phyloP scores from a whole-genome alignment of 192 early-diverging fungal genomes.

The Phlyctochytrium planicorne region DNA sequence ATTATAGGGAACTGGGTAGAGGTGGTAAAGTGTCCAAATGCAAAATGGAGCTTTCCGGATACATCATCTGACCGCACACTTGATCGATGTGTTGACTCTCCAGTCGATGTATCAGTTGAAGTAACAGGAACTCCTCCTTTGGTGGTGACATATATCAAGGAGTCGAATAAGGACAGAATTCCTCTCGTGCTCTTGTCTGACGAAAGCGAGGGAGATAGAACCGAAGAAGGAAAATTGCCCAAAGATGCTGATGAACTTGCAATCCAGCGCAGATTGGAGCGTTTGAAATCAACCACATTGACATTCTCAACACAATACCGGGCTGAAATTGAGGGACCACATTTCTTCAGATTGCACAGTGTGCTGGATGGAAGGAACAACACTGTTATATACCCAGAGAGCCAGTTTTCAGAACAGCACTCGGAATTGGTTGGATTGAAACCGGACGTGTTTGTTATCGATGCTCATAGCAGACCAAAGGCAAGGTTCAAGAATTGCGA shows the following conservation, averaged over 20 bases:
- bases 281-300: too few species aligned
- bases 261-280: too few species aligned
- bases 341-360: conserved; percentile 30
- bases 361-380: conserved; percentile 45
- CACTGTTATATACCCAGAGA: conserved; percentile 22
- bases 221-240: background rate
- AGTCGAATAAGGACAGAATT: background rate
- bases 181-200: too few species aligned
- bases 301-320: background rate
- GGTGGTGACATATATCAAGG: background rate
- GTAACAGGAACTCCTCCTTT: conserved; percentile 7
- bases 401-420: conserved; percentile 9
- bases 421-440: too few species aligned
- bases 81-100: conserved; percentile 36
- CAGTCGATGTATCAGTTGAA: conserved; percentile 16
- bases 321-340: conserved; percentile 12
- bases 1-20: conserved; percentile 11
- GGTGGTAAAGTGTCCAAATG: conserved; percentile 17
- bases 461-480: conserved; percentile 30
- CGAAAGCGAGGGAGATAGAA: conserved; percentile 2
- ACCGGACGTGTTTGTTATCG: conserved; percentile 37
- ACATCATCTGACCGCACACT: conserved; percentile 4
- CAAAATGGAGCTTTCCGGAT: conserved; percentile 14
- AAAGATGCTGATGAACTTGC: background rate
- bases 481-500: conserved; percentile 33